phyloP scores from a whole-genome alignment of 108 stramenopile species.

The Bacterosira constricta region DNA sequence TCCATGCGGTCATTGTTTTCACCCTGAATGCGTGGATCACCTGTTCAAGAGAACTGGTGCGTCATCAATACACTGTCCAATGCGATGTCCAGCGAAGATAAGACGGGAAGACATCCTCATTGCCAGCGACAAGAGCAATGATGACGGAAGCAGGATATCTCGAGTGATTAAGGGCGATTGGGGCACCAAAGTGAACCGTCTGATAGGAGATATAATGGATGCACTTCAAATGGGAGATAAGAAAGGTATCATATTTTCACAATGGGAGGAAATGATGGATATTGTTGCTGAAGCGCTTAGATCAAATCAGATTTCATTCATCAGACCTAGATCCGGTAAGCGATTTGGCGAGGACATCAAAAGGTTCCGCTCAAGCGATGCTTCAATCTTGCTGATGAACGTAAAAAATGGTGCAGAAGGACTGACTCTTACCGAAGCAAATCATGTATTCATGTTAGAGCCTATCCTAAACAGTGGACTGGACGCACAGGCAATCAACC shows the following conservation, averaged over 20 bases:
- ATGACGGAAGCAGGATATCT: slow-evolving; percentile 49
- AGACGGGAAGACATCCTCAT: slow-evolving; percentile 54
- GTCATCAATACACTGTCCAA: slow-evolving; percentile 41
- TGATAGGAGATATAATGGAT: slow-evolving; percentile 61
- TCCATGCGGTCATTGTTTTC: slow-evolving; percentile 78
- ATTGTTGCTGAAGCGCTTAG: slow-evolving; percentile 68
- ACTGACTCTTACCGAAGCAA: slow-evolving; percentile 82
- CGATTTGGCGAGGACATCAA: slow-evolving; percentile 44
- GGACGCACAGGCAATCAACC: slow-evolving; percentile 71
- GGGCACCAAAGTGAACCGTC: slow-evolving; percentile 73
- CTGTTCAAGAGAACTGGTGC: slow-evolving; percentile 38
- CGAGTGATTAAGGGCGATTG: slow-evolving; percentile 68
- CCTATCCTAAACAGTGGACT: slow-evolving; percentile 76
- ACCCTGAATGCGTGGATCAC: slow-evolving; percentile 53
- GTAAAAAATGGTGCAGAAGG: slow-evolving; percentile 86
- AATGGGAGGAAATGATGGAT: slow-evolving; percentile 90
- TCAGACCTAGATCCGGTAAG: slow-evolving; percentile 43
- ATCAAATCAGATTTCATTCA: slow-evolving; percentile 51
- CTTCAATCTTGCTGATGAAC: slow-evolving; percentile 65
- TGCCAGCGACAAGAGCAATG: slow-evolving; percentile 49
- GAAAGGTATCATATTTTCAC: slow-evolving; percentile 70
- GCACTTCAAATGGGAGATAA: slow-evolving; percentile 65
- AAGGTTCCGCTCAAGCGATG: slow-evolving; percentile 41
- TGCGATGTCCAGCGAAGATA: slow-evolving; percentile 52
- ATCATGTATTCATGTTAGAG: slow-evolving; percentile 87